Evolutionary conservation across 2,329 filamentous ascomycete species (phyloP), one percentile per base, ranked within the genome.

Genomic region (Capronia epimyces): DNA sequence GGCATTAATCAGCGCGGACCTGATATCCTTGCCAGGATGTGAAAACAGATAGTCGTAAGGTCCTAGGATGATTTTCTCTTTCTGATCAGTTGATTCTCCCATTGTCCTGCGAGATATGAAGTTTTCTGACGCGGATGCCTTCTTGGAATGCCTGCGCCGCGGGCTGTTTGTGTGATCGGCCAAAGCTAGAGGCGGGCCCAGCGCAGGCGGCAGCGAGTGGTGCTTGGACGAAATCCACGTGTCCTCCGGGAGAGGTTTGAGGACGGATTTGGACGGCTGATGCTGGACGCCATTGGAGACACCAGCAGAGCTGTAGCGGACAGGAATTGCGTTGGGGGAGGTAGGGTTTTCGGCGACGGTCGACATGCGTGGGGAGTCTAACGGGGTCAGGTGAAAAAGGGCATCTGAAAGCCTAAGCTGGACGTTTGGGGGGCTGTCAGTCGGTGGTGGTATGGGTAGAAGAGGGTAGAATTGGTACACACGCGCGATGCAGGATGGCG

Each of bases 301-400:
- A 57, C 76, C 75, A 50, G 79, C 81, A 1, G 84, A 87, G 49
- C 86, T 89, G 40, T 83, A 88, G 56, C 86, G 79, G 2, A 83
- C 82, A 16, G 87, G 86, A 49, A 89, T 88, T 31, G 77, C 75
- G 66, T 80, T 82, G 47, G 83, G 82, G n/a, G 77, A 79, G 59
- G 61, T 43, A 16, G 61, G 60, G 41, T 60, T 60, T 44, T 60
- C 63, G 31, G 52, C 32, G 41, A 50, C 18, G 37, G 56, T 56
- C 46, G 56, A 49, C 56, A 57, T 53, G 37, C 27, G 37, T 44
- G 29, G 18, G 15, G 32, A 9, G 24, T 8, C 21, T 25, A 27
- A 32, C 42, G 25, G 12, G 20, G 16, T 44, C 42, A 46, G 32
- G 42, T 18, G 32, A 40, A 18, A 41, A 24, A 8, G 36, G 32